Base-by-base conservation (phyloP, 1,284 basidiomycete species). In the Jaminaea rosea region DNA sequence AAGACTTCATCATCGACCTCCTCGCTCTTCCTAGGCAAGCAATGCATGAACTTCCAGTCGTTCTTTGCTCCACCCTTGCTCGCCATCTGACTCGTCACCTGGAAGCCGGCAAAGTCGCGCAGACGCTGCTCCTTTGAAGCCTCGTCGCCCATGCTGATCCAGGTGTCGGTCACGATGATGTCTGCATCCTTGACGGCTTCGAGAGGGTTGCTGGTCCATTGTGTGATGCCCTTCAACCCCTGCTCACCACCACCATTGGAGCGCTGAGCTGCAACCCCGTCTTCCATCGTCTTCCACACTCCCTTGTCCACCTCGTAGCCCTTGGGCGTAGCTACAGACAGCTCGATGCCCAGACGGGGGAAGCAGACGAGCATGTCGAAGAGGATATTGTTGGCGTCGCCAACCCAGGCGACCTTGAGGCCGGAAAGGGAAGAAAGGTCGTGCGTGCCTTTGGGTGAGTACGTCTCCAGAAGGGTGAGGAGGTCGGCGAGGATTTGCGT, bases 71-170 rank as follows among this genome's bases (percentile, higher is more conserved):
- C 87, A 3, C 87, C 86, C 47, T 82, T 55, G 15, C 63, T 66
- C 42, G 72, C 71, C 44, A 77, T 59, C 8, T 69, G 69, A 53
- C 97, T 90, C 0, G 93, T 97, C 44, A 98, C 84, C 73, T 97
- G 94, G 77, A 91, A 98, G 2, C 93, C 93, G 8, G 80, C 63
- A 76, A 98, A 98, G 56, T 90, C 91, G 50, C 82, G 78, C 45
- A 96, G 76, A 28, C 93, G 84, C 66, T 89, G 83, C n/a, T 79
- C 85, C 66, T 92, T 91, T 75, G 96, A 89, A 1, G 84, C 85
- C 76, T 98, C 94, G 76, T 96, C 91, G 26, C 93, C 94, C 93
- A 98, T 98, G 3, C 89, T 93, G 66, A 98, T 91, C 71, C 70
- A 73, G 3, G 67, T 74, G 49, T 73, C 71, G 2, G 94, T 98